A percentile compares a stretch with the other conserved stretches of the same genome.
These are phyloP conservation scores for Allomyces macrogynus DNA, from an alignment of 192 early-diverging fungal genomes.

Conservation along the genomic window DNA sequence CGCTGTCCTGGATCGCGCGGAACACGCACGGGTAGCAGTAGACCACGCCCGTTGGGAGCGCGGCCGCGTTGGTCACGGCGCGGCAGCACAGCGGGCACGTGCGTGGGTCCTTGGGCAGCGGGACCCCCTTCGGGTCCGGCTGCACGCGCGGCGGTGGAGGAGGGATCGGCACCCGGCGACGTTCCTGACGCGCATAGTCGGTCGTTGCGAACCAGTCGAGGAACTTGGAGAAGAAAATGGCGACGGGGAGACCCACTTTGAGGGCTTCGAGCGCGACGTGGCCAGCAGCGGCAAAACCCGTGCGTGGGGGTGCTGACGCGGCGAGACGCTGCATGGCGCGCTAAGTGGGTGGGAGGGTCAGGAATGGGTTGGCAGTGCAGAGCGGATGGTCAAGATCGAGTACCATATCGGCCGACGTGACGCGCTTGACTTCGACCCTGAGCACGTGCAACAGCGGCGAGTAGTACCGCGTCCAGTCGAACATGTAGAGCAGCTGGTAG, in stretches of 20 bases:
- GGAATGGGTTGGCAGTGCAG: conserved; percentile 14
- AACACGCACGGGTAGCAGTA: conserved; percentile 84
- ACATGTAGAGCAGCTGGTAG: conserved; percentile 67
- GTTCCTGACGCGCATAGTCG: conserved; percentile 41
- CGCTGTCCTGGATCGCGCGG: conserved; percentile 45
- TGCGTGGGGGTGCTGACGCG: no score
- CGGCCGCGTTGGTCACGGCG: conserved; percentile 62
- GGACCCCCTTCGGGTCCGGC: conserved; percentile 55
- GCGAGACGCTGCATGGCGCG: conserved; percentile 6
- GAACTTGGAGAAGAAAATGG: conserved; percentile 84
- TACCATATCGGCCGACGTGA: conserved; percentile 44
- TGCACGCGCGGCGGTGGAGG: conserved; percentile 8
- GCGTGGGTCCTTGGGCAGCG: conserved; percentile 46
- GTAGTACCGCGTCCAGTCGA: conserved; percentile 59
- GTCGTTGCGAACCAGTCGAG: conserved; percentile 91
- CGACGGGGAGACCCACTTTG: conserved; percentile 60
- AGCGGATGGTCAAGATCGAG: no score
- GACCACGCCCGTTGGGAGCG: conserved; percentile 70
- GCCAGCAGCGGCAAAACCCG: no score
- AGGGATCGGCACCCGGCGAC: not conserved
- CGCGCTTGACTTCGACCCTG: conserved; percentile 53
- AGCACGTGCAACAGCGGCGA: conserved; percentile 66
- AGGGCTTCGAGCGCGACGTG: conserved; percentile 41
- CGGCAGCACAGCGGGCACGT: conserved; percentile 59
- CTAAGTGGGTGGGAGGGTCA: conserved; percentile 11